Percentiles rank a stretch among this genome's conserved stretches.
These are phyloP conservation scores for Trametes meyenii DNA, from an alignment of 768 basidiomycete species.

Conservation along the genomic window DNA sequence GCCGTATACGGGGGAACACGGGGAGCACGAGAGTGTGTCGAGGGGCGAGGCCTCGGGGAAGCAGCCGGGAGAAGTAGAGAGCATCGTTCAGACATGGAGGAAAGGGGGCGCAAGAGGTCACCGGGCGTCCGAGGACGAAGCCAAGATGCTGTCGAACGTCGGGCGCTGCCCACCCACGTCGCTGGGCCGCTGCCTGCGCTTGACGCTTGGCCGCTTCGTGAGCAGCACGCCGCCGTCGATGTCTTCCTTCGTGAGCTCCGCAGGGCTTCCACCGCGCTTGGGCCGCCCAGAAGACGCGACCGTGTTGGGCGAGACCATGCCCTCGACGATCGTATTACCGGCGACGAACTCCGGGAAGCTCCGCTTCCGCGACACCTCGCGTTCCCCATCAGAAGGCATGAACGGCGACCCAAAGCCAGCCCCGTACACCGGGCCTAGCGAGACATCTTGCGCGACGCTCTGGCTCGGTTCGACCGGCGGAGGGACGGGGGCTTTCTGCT, in stretches of 20 bases:
- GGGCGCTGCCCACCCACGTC: conserved; percentile 19
- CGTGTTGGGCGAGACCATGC: conserved; percentile 8
- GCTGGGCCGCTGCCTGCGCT: conserved; percentile 43
- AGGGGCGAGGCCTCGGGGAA: no score
- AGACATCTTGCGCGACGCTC: not conserved
- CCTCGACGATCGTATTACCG: conserved; percentile 16
- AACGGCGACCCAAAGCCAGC: conserved; percentile 17
- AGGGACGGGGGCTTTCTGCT: conserved; percentile 16
- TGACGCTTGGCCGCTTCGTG: conserved; percentile 70
- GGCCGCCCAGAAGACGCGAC: conserved; percentile 37
- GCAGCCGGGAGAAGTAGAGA: not conserved
- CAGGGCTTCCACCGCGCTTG: conserved; percentile 73
- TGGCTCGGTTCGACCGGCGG: conserved; percentile 19
- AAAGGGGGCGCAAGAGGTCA: not conserved
- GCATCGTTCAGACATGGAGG: not conserved
- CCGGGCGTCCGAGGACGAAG: not conserved
- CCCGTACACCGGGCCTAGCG: not conserved
- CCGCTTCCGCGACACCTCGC: conserved; percentile 18
- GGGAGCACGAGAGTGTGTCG: no score
- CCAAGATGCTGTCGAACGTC: conserved; percentile 5
- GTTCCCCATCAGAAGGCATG: conserved; percentile 1
- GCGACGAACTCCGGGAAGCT: conserved; percentile 23
- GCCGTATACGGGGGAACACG: no score
- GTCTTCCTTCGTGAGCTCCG: conserved; percentile 66
- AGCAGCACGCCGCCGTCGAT: conserved; percentile 56